Evolutionary conservation across 1,284 basidiomycete species (phyloP), one percentile per base, ranked within the genome.

Genomic region (Cutaneotrichosporon sp.): DNA sequence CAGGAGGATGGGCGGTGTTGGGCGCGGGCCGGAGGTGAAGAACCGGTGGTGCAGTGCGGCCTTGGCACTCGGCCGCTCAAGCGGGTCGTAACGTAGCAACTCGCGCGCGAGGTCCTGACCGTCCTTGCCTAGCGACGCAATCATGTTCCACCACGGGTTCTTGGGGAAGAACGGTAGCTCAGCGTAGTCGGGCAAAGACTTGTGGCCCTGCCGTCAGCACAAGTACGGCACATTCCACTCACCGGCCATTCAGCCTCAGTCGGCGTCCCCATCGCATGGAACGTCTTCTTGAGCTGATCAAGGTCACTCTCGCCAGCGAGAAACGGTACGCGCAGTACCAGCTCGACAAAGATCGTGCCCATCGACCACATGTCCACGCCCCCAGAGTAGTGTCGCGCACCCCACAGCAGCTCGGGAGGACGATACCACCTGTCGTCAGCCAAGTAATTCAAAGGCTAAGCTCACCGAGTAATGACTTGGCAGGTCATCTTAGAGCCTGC

Each of bases 361-460:
- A 93, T 96, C 2, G 90, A 96, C 96, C 96, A 99, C 48, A 98
- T 90, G 75, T 99, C 96, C 65, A 99, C 97, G 10, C 90, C 92
- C 1, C 94, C 93, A 70, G 88, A 92, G 75, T 99, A 99, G 47
- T 93, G 97, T 41, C 96, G 82, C 26, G 90, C 92, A 40, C 96
- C 96, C 62, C 97, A 84, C 9, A 99, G 82, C 41, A 99, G 91
- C 69, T 99, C 96, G 9, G 94, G 93, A 4, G 94, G 90, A 14
- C 96, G 86, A 70, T 98, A 99, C 96, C 96, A 98, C 60, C 91
- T 93, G 59, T 36, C 62, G 30, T 37, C 40, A 52, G 55, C 34
- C 46, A 3, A 12, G 4, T 4, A 8, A 14, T 15, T 17, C 4
- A 23, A 34, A 4, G 21, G 15, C 15, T 5, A 7, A 33, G 54